Evolutionary conservation across 1,139 yeast genomes (phyloP), one percentile per base, ranked within the genome.

Genomic region (Yamadazyma diddensiae): DNA sequence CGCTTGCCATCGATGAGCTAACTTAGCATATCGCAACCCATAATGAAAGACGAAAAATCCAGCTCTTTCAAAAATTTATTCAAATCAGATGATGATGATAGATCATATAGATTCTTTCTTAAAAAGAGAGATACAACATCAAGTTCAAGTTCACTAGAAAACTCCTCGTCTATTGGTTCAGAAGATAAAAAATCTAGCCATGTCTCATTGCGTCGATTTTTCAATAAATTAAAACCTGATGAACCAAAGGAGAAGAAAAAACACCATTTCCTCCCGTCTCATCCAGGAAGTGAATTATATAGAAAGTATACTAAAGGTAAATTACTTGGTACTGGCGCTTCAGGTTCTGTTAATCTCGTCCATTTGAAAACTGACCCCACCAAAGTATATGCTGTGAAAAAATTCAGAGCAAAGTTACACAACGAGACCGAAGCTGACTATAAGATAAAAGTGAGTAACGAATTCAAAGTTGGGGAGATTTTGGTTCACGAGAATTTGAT

Each of bases 251-350:
- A 41, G 8, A 36, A 38, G 26, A 33, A 38, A n/a, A 24, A 34
- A 14, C 35, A 24, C 13, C 47, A 35, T 34, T 34, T 46, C n/a
- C 28, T 46, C 21, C 50, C 55, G 1, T 39, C 37, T 17, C 46
- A 49, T 33, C 34, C 50, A 3, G 34, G 46, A 4, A 46, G 56
- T 15, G 56, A 52, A 12, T 39, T 59, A 15, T 55, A 54, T 37
- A 51, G 70, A 28, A 76, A 77, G 47, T 82, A 81, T 47, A 85
- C 86, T n/a, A 36, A 48, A 6, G 85, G 83, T 1, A 70, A 65
- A 42, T 52, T 75, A 17, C 58, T 77, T 13, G 94, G 94, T 5
- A 72, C 82, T 33, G 94, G 94, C 16, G 90, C 92, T 6, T 80
- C 85, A 26, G 92, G 94, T 0, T 75, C 84, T 3, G 94, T 83